Conservation (phyloP, 2,329 filamentous ascomycete genomes). For the Colletotrichum sp. region DNA sequence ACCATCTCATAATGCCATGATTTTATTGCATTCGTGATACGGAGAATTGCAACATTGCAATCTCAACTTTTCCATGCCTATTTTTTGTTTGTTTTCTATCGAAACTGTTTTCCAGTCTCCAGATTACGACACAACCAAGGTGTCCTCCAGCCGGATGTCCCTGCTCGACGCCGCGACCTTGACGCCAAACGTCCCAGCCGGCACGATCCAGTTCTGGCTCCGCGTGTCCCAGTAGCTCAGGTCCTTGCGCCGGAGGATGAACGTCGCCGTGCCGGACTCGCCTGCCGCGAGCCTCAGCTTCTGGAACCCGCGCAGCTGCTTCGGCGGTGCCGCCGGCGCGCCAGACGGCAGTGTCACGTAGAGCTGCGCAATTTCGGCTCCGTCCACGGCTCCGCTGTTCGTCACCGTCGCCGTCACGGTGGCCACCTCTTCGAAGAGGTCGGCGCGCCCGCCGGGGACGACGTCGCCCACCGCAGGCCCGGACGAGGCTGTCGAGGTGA, state of each 20-base stretch:
- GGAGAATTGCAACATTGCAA: not conserved
- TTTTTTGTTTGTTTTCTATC: not conserved
- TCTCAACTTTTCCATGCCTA: not conserved
- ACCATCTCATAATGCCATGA: not conserved
- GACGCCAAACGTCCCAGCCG: conserved; percentile 46
- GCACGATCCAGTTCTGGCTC: conserved; percentile 64
- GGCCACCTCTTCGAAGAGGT: conserved; percentile 50
- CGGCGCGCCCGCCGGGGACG: conserved; percentile 47
- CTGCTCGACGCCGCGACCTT: conserved; percentile 51
- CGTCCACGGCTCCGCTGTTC: conserved; percentile 66
- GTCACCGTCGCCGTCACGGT: conserved; percentile 63
- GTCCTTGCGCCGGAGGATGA: conserved; percentile 65
- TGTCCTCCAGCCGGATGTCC: conserved; percentile 45
- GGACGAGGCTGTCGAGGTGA: conserved; percentile 39
- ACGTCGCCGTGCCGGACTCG: conserved; percentile 51
- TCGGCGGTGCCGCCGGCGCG: conserved; percentile 48
- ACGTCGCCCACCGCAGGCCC: conserved; percentile 44
- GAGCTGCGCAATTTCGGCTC: conserved; percentile 72
- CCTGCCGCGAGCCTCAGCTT: conserved; percentile 60
- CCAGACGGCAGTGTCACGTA: conserved; percentile 50
- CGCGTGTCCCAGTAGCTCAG: conserved; percentile 70
- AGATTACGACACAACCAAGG: not conserved
- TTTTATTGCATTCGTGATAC: not conserved
- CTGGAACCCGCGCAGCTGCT: conserved; percentile 70
- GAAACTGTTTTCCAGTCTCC: not conserved